These are phyloP conservation scores for Termitomyces sp. DNA, from an alignment of 768 basidiomycete genomes.

Conservation along the genomic window DNA sequence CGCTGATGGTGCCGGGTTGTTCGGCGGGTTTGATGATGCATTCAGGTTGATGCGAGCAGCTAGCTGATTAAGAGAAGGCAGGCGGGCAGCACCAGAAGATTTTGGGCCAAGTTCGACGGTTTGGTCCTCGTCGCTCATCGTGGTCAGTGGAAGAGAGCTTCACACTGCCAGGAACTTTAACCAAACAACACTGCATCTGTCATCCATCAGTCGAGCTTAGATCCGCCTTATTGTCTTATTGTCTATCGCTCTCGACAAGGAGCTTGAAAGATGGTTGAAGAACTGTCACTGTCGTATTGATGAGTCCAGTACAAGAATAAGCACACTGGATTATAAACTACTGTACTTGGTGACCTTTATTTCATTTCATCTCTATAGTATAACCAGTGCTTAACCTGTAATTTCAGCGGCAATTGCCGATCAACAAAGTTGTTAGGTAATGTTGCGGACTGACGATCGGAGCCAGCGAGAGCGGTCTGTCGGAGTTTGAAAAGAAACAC, in stretches of 20 bases:
- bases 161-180: neutral
- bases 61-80: conserved; percentile 77
- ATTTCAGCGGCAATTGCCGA: neutral
- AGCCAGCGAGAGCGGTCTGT: too few relatives aligned
- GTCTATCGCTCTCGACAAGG: neutral
- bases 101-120: conserved; percentile 13
- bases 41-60: conserved; percentile 68
- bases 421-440: neutral
- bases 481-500: too few relatives aligned
- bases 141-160: conserved; percentile 12
- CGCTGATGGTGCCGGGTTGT: conserved; percentile 23
- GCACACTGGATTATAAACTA: neutral
- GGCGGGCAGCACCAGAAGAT: conserved; percentile 29
- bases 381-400: too few relatives aligned
- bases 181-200: conserved; percentile 15
- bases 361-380: too few relatives aligned
- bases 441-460: too few relatives aligned
- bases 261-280: neutral
- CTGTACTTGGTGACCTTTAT: neutral
- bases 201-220: neutral
- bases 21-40: conserved; percentile 20
- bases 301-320: neutral
- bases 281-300: neutral
- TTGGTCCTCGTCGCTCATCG: conserved; percentile 17
- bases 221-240: neutral